Evolutionary conservation across 179 eudicot genomes (phyloP).

Genomic region (Spergularia azorica): DNA sequence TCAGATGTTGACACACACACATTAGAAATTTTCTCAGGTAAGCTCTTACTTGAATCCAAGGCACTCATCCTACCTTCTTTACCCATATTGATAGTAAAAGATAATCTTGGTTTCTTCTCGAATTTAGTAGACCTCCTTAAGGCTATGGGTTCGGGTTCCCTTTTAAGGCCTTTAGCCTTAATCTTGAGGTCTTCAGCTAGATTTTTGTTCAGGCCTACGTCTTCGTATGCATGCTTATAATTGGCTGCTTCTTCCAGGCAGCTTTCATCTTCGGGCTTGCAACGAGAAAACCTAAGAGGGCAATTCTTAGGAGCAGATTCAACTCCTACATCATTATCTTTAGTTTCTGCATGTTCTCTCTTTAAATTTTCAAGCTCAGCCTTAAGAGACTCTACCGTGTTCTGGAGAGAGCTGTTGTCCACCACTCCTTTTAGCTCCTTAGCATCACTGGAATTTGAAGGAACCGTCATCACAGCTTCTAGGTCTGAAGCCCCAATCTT

Average conservation of each 20-base stretch:
- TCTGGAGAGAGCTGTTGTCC: constrained; percentile 28
- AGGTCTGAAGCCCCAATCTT: neutral
- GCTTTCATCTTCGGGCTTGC: constrained; percentile 21
- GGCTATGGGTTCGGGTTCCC: constrained; percentile 9
- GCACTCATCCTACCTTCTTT: constrained; percentile 14
- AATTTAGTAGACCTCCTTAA: neutral
- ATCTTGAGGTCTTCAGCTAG: constrained; percentile 15
- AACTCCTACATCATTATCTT: constrained; percentile 21
- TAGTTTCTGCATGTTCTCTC: constrained; percentile 32
- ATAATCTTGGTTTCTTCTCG: constrained; percentile 27
- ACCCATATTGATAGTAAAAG: constrained; percentile 9
- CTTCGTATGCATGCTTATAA: constrained; percentile 12
- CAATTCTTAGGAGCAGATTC: constrained; percentile 12
- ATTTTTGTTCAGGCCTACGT: constrained; percentile 5
- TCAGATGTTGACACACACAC: constrained; percentile 35
- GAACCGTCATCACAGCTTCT: constrained; percentile 13
- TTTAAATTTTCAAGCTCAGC: constrained; percentile 30
- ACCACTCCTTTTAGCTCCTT: constrained; percentile 22
- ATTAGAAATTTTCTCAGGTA: constrained; percentile 18
- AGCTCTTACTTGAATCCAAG: constrained; percentile 5
- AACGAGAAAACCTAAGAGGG: constrained; percentile 4
- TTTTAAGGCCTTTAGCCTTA: constrained; percentile 25
- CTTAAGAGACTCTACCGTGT: constrained; percentile 30
- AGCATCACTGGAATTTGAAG: constrained; percentile 10
- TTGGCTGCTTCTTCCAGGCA: constrained; percentile 7